Conservation (phyloP, 148 eudicot genomes). For the Spergularia bocconei region DNA sequence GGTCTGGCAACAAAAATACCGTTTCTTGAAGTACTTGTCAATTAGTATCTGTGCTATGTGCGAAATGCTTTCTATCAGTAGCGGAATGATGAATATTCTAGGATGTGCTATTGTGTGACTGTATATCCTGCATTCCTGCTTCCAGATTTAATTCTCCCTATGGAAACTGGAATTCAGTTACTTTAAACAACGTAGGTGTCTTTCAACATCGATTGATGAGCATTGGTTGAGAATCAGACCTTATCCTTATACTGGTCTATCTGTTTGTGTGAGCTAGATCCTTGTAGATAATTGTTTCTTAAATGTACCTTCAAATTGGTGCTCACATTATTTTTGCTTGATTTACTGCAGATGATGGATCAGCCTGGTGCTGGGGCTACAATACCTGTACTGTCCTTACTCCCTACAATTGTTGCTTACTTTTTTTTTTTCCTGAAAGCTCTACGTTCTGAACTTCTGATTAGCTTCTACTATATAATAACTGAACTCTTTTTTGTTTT, state of each 20-base stretch:
- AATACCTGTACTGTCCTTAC: conserved; percentile 60
- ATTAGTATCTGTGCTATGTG: no score
- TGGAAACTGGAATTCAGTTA: neutral
- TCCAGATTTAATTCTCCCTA: neutral
- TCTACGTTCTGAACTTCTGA: neutral
- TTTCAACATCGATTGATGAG: neutral
- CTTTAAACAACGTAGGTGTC: neutral
- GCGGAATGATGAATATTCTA: no score
- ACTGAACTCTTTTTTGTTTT: neutral
- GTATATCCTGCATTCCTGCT: neutral
- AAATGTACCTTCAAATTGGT: neutral
- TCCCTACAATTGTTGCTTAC: neutral
- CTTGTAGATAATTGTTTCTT: neutral
- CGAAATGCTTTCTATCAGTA: no score
- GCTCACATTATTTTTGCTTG: conserved; percentile 1
- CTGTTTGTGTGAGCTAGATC: neutral
- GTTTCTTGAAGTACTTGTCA: no score
- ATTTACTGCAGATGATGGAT: conserved; percentile 76
- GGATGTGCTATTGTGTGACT: neutral
- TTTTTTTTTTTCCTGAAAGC: neutral
- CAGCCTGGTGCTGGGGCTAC: conserved; percentile 94
- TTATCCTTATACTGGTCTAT: neutral
- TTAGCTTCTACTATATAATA: neutral
- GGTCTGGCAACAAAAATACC: no score
- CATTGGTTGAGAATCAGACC: neutral